Percentiles rank a stretch among this genome's conserved stretches.
Evolutionary conservation across 164 flowering plant species (phyloP).

Genomic region (Cinnamomum micranthum): DNA sequence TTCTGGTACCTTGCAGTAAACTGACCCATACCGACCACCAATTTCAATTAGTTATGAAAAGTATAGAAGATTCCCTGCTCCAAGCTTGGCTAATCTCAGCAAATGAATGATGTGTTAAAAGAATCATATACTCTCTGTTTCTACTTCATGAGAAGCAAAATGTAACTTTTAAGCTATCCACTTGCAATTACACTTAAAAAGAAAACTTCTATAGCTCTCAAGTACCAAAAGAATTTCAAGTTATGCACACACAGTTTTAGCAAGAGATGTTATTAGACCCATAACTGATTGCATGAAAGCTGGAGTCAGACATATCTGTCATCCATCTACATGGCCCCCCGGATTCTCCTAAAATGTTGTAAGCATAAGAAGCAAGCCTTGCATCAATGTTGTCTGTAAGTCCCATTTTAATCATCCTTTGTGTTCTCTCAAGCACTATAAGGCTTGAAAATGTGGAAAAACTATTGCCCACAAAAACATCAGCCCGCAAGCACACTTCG

Average conservation of each 20-base stretch:
- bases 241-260: constrained; percentile 2
- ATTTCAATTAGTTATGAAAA: no score
- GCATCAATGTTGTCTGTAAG: constrained; percentile 31
- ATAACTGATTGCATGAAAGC: constrained; percentile 77
- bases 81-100: no score
- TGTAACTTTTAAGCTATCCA: no score
- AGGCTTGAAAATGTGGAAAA: constrained; percentile 96
- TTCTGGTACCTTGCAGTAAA: no score
- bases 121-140: no score
- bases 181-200: no score
- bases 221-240: neutral
- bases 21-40: no score
- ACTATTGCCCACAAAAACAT: constrained; percentile 88
- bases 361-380: constrained; percentile 85
- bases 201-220: no score
- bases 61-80: no score
- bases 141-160: no score
- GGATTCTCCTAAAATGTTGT: constrained; percentile 60
- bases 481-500: constrained; percentile 88
- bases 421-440: constrained; percentile 82
- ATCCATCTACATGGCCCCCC: constrained; percentile 72
- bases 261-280: constrained; percentile 71
- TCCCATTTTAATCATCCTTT: constrained; percentile 51
- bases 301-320: constrained; percentile 72
- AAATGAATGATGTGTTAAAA: no score